Base-by-base conservation (phyloP, 176 grass and related monocot genomes). In the Avena insularis region DNA sequence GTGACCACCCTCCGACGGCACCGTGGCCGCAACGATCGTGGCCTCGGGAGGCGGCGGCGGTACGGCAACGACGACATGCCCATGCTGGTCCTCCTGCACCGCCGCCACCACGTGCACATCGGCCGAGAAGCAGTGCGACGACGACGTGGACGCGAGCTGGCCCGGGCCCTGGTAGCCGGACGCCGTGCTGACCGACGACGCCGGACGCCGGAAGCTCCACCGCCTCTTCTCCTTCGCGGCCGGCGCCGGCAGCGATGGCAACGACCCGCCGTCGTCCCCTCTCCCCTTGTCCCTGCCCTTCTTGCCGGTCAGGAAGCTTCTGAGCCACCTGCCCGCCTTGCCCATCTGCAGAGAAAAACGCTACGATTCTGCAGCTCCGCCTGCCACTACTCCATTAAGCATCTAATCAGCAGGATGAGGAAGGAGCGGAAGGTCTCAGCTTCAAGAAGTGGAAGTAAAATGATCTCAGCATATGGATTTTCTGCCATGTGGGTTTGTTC, bases 181-280 rank as follows among this genome's bases (percentile, higher is more conserved):
- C 54, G 60, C 19, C 25, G 60, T 38, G 53, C 17, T 61, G 29
- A 67, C 21, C 38, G 77, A 81, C 47, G 65, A 57, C 5, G 70
- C 82, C 6, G 86, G 76, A 0, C 86, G 51, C 33, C 92, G 88
- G 84, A 97, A 97, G 86, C 95, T 97, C 95, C 95, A 94, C 33
- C 95, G 71, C 50, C 84, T 86, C 81, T 89, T 97, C 78, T 94
- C 92, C 38, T 79, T 88, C 4, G 80, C 59, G 0, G 69, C 46
- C 12, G 90, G 75, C 59, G 86, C 29, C 3, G 91, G 29, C 3
- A n/a, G 67, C 8, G 40, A n/a, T 17, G 58, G 16, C 11, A 81
- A 20, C 3, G 77, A 16, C 82, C 71, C 70, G 61, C 49, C 50
- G 16, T 92, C 83, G 3, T 43, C 85, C 4, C 29, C 79, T 1